These are phyloP conservation scores for California macrophylla DNA, from an alignment of 441 rosid species.

Conservation along the genomic window DNA sequence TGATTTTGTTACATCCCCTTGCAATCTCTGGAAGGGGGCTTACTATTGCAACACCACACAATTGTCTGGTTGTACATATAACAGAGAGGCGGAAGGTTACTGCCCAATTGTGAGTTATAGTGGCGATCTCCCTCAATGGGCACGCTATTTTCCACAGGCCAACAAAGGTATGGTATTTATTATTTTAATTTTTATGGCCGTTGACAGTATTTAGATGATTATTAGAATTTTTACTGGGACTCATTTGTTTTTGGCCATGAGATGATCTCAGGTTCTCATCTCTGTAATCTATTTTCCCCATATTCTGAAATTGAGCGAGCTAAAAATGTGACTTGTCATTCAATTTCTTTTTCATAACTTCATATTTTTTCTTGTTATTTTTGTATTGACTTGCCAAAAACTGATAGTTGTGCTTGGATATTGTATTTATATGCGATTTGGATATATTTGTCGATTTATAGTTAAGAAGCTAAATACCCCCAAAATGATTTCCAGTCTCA, in stretches of 20 bases:
- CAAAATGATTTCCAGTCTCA: neutral
- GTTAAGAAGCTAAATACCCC: neutral
- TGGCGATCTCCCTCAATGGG: constrained; percentile 94
- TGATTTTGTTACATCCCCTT: constrained; percentile 77
- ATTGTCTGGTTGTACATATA: constrained; percentile 92
- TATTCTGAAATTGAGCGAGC: neutral
- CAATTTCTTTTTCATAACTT: neutral
- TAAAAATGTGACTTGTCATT: neutral
- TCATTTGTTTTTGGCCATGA: neutral
- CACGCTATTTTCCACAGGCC: constrained; percentile 91
- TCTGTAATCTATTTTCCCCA: neutral
- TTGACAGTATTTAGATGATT: no score
- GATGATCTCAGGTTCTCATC: no score
- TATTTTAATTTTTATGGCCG: neutral
- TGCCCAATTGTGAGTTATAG: constrained; percentile 91
- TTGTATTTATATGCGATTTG: neutral
- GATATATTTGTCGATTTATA: neutral
- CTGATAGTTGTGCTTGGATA: neutral
- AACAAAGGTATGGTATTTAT: constrained; percentile 49
- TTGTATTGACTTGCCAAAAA: neutral
- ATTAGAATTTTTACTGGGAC: neutral
- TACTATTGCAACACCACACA: constrained; percentile 89
- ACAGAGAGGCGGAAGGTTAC: constrained; percentile 98
- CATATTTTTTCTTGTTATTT: neutral
- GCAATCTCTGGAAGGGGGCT: constrained; percentile 94